These are phyloP conservation scores for Saturnispora gosingensis DNA, from an alignment of 805 yeast species.

Conservation along the genomic window DNA sequence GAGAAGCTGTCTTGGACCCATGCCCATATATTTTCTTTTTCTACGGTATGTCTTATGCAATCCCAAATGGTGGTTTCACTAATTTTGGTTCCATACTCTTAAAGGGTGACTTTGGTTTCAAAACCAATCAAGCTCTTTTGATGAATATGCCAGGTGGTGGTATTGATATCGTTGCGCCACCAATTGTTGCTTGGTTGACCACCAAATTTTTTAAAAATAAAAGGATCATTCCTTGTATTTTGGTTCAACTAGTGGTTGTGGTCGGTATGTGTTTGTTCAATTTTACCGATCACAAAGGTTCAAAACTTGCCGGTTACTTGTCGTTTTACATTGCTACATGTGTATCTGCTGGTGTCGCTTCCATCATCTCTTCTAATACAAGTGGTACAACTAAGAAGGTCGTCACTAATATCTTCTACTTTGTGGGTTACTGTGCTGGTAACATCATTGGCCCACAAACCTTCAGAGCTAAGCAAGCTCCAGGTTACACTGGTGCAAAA, in stretches of 20 bases:
- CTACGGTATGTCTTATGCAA: slow-evolving; percentile 17
- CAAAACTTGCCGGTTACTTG: slow-evolving; percentile 20
- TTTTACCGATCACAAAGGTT: slow-evolving; percentile 21
- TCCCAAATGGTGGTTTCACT: slow-evolving; percentile 35
- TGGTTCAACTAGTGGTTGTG: slow-evolving; percentile 18
- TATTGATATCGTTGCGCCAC: slow-evolving; percentile 24
- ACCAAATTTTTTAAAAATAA: background rate
- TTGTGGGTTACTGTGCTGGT: slow-evolving; percentile 52
- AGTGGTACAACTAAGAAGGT: slow-evolving; percentile 52
- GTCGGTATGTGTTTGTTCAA: slow-evolving; percentile 27
- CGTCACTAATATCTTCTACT: slow-evolving; percentile 35
- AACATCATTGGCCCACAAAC: slow-evolving; percentile 65
- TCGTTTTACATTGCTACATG: slow-evolving; percentile 18
- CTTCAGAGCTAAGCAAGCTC: slow-evolving; percentile 46
- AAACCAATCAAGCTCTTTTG: slow-evolving; percentile 18
- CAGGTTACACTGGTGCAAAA: slow-evolving; percentile 48
- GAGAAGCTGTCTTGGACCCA: slow-evolving; percentile 22
- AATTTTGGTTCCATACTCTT: slow-evolving; percentile 35
- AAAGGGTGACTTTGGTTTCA: slow-evolving; percentile 24
- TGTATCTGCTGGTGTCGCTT: slow-evolving; percentile 20
- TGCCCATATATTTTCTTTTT: slow-evolving; percentile 37
- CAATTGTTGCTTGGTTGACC: slow-evolving; percentile 4
- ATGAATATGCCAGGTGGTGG: slow-evolving; percentile 25
- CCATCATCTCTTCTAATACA: slow-evolving; percentile 37
- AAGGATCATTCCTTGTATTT: slow-evolving; percentile 19